These are phyloP conservation scores for Boletus vermiculosoides DNA, from an alignment of 768 basidiomycete species.

Conservation along the genomic window DNA sequence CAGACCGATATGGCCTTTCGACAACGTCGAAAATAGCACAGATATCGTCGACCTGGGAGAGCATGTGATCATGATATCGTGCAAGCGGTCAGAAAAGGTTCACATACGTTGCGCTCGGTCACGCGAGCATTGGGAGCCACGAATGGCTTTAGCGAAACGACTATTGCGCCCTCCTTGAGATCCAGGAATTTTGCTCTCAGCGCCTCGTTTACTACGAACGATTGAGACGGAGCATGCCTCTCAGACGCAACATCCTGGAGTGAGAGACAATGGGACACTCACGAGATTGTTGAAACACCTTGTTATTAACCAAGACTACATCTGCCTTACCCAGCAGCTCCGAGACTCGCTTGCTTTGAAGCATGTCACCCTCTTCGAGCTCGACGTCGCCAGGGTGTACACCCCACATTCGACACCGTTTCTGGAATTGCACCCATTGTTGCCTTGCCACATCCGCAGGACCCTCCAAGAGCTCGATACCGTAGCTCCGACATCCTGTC, in stretches of 20 bases:
- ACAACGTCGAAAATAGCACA: conserved; percentile 79
- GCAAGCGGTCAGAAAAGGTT: neutral
- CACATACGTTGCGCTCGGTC: conserved; percentile 76
- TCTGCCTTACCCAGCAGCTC: conserved; percentile 79
- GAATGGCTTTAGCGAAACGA: conserved; percentile 87
- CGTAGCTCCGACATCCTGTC: conserved; percentile 74
- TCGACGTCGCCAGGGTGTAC: conserved; percentile 72
- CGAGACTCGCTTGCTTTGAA: conserved; percentile 61
- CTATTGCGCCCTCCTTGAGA: conserved; percentile 87
- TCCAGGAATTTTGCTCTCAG: conserved; percentile 90
- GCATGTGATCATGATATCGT: neutral
- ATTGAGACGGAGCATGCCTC: neutral
- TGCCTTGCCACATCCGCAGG: conserved; percentile 78
- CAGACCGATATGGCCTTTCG: conserved; percentile 64
- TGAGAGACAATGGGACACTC: conserved; percentile 34
- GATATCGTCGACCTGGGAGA: conserved; percentile 66
- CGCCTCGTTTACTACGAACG: conserved; percentile 72
- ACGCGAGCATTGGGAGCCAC: conserved; percentile 74
- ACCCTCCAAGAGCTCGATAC: conserved; percentile 74
- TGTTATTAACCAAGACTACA: conserved; percentile 89
- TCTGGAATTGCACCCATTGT: conserved; percentile 71
- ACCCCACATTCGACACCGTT: conserved; percentile 91
- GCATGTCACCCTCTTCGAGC: conserved; percentile 85
- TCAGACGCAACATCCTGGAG: neutral
- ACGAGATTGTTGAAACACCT: conserved; percentile 75